Conservation (phyloP, 495 filamentous ascomycete genomes). For the Aspergillus wentii region DNA sequence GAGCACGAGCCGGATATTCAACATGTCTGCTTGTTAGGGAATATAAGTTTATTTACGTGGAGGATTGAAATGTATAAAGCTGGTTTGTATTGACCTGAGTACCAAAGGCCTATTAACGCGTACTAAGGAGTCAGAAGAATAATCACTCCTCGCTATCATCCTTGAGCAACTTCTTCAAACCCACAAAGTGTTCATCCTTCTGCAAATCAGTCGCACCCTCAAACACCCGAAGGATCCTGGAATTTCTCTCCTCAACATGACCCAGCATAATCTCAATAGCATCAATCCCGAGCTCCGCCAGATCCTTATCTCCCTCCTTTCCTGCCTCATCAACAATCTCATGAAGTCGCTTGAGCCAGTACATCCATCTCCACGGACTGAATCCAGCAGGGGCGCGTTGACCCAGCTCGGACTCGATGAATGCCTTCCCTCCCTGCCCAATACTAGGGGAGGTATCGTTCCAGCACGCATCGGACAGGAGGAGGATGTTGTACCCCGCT, state of each 20-base stretch:
- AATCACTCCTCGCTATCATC: not conserved
- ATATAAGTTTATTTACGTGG: not conserved
- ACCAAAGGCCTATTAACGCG: no score
- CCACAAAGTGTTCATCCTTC: constrained; percentile 2
- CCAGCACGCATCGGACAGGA: constrained; percentile 5
- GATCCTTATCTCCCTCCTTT: not conserved
- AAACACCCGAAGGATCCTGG: constrained; percentile 5
- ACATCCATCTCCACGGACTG: constrained; percentile 7
- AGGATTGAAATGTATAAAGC: no score
- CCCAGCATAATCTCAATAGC: constrained; percentile 6
- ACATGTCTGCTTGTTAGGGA: not conserved
- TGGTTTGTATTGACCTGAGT: no score
- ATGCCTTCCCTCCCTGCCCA: constrained; percentile 1
- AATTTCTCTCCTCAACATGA: constrained; percentile 7
- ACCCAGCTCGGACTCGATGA: constrained; percentile 4
- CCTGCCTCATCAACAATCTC: constrained; percentile 2
- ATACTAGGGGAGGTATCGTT: constrained; percentile 1
- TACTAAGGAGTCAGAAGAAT: not conserved
- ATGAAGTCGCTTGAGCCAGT: constrained; percentile 9
- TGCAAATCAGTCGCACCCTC: constrained; percentile 2
- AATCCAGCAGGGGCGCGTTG: constrained; percentile 3
- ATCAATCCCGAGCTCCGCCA: constrained; percentile 1
- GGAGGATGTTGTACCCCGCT: constrained; percentile 3
- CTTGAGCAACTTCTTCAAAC: constrained; percentile 3
- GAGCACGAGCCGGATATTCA: not conserved